These are phyloP conservation scores for Rhodocollybia butyracea DNA, from an alignment of 768 basidiomycete genomes.

Conservation along the genomic window DNA sequence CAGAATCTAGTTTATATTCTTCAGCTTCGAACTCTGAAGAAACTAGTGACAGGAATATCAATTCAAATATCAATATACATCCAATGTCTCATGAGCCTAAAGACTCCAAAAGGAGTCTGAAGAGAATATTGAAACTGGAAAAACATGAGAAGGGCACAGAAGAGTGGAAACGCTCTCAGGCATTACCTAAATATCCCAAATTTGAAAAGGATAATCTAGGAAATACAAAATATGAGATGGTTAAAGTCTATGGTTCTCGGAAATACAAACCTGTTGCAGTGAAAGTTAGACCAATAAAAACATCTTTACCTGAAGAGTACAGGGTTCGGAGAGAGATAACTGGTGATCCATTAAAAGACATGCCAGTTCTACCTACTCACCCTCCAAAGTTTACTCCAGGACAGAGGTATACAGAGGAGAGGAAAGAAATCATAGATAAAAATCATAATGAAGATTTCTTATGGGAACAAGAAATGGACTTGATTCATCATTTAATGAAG, in stretches of 20 bases:
- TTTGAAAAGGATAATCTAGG: neutral
- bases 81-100: too few species aligned
- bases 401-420: slow-evolving; percentile 19
- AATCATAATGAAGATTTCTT: slow-evolving; percentile 23
- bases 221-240: neutral
- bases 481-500: slow-evolving; percentile 29
- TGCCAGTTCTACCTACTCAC: slow-evolving; percentile 8
- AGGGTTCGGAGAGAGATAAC: slow-evolving; percentile 16
- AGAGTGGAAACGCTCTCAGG: too few species aligned
- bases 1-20: too few species aligned
- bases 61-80: too few species aligned
- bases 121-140: too few species aligned
- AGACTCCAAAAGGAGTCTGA: too few species aligned
- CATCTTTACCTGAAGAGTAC: slow-evolving; percentile 15
- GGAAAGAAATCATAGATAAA: slow-evolving; percentile 12
- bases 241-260: neutral
- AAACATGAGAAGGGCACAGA: too few species aligned
- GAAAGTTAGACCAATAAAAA: slow-evolving; percentile 15
- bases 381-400: slow-evolving; percentile 14
- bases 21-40: too few species aligned
- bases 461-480: slow-evolving; percentile 23
- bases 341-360: slow-evolving; percentile 16
- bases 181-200: neutral
- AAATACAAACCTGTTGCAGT: slow-evolving; percentile 18
- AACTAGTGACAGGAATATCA: too few species aligned